Evolutionary conservation across 2,329 filamentous ascomycete species (phyloP).

Genomic region (Curvularia hawaiiensis): DNA sequence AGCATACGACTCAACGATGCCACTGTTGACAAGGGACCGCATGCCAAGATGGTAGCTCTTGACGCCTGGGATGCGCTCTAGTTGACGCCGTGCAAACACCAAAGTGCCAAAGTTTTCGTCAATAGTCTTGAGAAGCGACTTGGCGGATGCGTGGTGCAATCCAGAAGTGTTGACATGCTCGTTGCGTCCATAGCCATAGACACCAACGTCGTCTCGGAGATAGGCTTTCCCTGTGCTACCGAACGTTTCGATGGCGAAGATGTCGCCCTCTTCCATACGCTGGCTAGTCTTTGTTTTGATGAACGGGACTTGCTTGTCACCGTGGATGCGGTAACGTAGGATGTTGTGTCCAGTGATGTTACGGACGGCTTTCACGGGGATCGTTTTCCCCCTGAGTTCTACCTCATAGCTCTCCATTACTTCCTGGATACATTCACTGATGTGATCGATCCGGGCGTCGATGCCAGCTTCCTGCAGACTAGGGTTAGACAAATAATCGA

Average conservation of each 20-base stretch:
- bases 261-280: slow-evolving; percentile 96
- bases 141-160: slow-evolving; percentile 78
- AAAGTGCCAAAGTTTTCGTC: slow-evolving; percentile 94
- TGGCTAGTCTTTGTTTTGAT: slow-evolving; percentile 83
- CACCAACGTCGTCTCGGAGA: slow-evolving; percentile 75
- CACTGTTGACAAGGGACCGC: slow-evolving; percentile 79
- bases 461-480: slow-evolving; percentile 76
- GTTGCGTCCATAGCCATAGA: slow-evolving; percentile 69
- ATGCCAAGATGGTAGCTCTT: slow-evolving; percentile 91
- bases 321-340: slow-evolving; percentile 86
- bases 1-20: slow-evolving; percentile 87
- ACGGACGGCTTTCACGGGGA: slow-evolving; percentile 80
- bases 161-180: slow-evolving; percentile 72
- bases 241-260: slow-evolving; percentile 95
- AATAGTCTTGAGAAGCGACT: slow-evolving; percentile 81
- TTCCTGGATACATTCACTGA: slow-evolving; percentile 84
- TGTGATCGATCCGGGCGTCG: slow-evolving; percentile 83
- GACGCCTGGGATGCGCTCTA: slow-evolving; percentile 79
- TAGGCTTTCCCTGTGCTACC: slow-evolving; percentile 89
- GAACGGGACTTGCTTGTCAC: slow-evolving; percentile 89
- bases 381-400: slow-evolving; percentile 74
- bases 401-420: slow-evolving; percentile 92
- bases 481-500: slow-evolving; percentile 8
- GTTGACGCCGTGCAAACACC: slow-evolving; percentile 85
- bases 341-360: slow-evolving; percentile 94